These are phyloP conservation scores for Nitzschia putrida DNA, from an alignment of 108 stramenopile genomes.

Conservation along the genomic window DNA sequence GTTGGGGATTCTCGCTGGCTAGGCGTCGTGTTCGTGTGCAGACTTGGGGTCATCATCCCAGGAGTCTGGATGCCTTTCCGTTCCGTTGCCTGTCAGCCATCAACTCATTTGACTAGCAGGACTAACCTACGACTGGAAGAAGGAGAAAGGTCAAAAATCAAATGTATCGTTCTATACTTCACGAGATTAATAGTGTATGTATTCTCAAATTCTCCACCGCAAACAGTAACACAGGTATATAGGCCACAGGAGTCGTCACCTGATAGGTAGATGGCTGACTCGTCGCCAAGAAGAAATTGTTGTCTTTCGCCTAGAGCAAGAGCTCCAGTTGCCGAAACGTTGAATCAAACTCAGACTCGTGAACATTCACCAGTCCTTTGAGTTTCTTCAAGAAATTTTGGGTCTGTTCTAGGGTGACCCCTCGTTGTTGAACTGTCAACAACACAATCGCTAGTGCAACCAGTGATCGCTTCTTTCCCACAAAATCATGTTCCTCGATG, in stretches of 20 bases:
- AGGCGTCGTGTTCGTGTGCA: neutral
- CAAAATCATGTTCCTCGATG: slow-evolving; percentile 24
- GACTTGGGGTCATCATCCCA: neutral
- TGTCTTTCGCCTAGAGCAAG: neutral
- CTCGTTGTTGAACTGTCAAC: slow-evolving; percentile 11
- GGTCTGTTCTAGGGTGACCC: slow-evolving; percentile 6
- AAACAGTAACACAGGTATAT: too few species aligned
- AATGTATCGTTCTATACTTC: too few species aligned
- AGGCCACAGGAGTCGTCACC: too few species aligned
- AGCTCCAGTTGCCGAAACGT: slow-evolving; percentile 21
- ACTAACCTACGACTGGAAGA: too few species aligned
- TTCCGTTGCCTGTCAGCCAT: neutral
- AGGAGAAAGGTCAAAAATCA: too few species aligned
- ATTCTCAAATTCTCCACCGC: too few species aligned
- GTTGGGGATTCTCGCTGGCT: too few species aligned
- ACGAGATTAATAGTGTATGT: too few species aligned
- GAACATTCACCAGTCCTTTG: slow-evolving; percentile 21
- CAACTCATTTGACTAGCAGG: too few species aligned
- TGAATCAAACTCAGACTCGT: slow-evolving; percentile 22
- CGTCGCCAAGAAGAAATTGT: too few species aligned
- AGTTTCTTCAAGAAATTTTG: slow-evolving; percentile 14
- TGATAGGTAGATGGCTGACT: too few species aligned
- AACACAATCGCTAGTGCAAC: slow-evolving; percentile 26
- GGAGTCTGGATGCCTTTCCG: slow-evolving; percentile 3
- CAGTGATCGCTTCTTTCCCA: slow-evolving; percentile 10